Percentiles rank a stretch among this genome's conserved stretches.
Evolutionary conservation across 352 stramenopile genomes (phyloP).

Genomic region (Globisporangium alternatum): DNA sequence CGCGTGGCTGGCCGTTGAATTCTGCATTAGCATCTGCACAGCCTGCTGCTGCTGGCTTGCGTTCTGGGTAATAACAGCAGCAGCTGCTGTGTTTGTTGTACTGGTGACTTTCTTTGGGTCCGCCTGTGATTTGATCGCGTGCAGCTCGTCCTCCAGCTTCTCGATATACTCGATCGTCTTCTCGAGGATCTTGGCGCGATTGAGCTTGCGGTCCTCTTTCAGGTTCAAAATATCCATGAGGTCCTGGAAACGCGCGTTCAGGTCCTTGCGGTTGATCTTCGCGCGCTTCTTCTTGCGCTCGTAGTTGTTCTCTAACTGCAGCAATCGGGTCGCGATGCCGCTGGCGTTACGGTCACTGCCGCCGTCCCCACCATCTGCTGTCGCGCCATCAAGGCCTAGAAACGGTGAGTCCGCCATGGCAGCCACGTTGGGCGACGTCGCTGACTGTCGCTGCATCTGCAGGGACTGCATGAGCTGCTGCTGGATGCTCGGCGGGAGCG

Average conservation of each 20-base stretch:
- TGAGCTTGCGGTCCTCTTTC: conserved; percentile 63
- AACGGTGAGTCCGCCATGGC: conserved; percentile 19
- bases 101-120: conserved; percentile 14
- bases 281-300: conserved; percentile 70
- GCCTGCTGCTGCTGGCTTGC: neutral
- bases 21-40: neutral
- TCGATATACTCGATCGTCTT: conserved; percentile 63
- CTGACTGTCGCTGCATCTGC: conserved; percentile 5
- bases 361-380: conserved; percentile 1
- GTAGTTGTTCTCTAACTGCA: conserved; percentile 66
- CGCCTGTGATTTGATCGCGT: conserved; percentile 18
- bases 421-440: neutral
- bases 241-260: conserved; percentile 65
- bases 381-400: conserved; percentile 6
- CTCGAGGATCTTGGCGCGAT: conserved; percentile 65
- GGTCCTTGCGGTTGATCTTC: conserved; percentile 66
- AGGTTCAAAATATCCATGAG: conserved; percentile 61
- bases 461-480: conserved; percentile 12
- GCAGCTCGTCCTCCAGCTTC: conserved; percentile 40
- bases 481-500: conserved; percentile 12
- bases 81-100: neutral
- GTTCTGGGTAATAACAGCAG: neutral
- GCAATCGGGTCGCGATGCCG: conserved; percentile 21
- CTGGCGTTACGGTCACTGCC: conserved; percentile 2
- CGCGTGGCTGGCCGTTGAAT: neutral